Percentiles rank a stretch among this genome's conserved stretches.
Conservation (phyloP, 75 land plant species). For the Larix kaempferi region DNA sequence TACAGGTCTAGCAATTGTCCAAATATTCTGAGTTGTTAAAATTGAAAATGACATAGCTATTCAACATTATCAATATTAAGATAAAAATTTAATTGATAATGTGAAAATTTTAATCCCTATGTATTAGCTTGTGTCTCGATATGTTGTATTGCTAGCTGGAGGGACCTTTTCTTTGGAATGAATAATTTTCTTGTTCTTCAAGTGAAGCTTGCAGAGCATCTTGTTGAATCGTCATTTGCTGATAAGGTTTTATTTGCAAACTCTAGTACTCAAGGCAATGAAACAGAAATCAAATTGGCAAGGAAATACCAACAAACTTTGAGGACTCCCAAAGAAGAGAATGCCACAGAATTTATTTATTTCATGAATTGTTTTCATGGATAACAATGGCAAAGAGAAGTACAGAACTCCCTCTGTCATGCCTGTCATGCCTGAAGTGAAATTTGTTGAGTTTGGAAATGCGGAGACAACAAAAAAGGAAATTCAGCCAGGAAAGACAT, state of each 20-base stretch:
- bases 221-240: slow-evolving; percentile 77
- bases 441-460: slow-evolving; percentile 80
- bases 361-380: slow-evolving; percentile 89
- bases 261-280: slow-evolving; percentile 96
- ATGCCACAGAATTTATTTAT: slow-evolving; percentile 63
- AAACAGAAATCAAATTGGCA: slow-evolving; percentile 94
- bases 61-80: neutral
- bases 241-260: slow-evolving; percentile 86
- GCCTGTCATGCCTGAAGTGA: slow-evolving; percentile 92
- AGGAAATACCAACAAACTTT: slow-evolving; percentile 65
- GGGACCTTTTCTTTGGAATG: neutral
- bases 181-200: slow-evolving; percentile 21
- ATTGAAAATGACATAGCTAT: neutral
- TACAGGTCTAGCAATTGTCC: neutral
- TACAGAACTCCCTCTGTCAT: slow-evolving; percentile 84
- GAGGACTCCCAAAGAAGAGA: slow-evolving; percentile 23
- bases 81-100: neutral
- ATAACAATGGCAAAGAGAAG: slow-evolving; percentile 86
- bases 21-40: neutral
- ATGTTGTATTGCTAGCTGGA: neutral
- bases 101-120: neutral
- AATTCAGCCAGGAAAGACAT: slow-evolving; percentile 57
- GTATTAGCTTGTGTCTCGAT: neutral
- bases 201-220: slow-evolving; percentile 78
- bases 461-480: slow-evolving; percentile 43